Base-by-base conservation (phyloP, 1,139 yeast species). In the Ogataea hybrid region DNA sequence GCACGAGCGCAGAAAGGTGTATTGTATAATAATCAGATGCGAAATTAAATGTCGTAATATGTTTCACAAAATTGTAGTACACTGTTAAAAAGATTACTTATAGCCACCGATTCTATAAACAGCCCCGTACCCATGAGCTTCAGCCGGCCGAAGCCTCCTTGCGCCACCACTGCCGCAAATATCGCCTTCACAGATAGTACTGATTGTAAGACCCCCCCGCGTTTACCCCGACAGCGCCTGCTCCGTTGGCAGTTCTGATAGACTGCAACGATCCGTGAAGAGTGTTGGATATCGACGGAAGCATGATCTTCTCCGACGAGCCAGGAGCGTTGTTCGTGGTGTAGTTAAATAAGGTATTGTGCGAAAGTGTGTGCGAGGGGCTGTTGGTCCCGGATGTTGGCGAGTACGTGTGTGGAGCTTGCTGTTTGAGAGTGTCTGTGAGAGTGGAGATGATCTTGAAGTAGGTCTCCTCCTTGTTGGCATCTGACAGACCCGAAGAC, bases 191-290 rank as follows among this genome's bases (percentile, higher is more conserved):
- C 22, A 49, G 23, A 33, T 46, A 49, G 27, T 41, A 49, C 30
- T 49, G 52, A 18, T 39, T 48, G 37, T 28, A 44, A 20, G 41
- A 37, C 37, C 63, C 52, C 43, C 57, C 67, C 39, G 62, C 64
- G 16, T 59, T 62, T 35, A 63, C 64, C 35, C 51, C 39, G 29
- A 42, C 27, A 8, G 29, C 25, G 20, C 30, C 27, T 11, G 29
- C 25, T 20, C 30, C 31, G 23, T 28, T 39, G 12, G 39, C n/a
- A 10, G 43, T 28, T 28, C 39, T 37, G 35, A 51, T 51, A 12
- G 53, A 45, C 31, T 49, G 53, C 21, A 52, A 30, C 25, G 56
- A 49, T 9, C 50, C 45, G 20, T 45, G 50, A 5, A 51, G 38
- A 11, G 54, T 46, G 22, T 43, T 40, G 3, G 53, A 41, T 33